phyloP scores from a whole-genome alignment of 768 basidiomycete genomes.

The Termitomyces sp. region DNA sequence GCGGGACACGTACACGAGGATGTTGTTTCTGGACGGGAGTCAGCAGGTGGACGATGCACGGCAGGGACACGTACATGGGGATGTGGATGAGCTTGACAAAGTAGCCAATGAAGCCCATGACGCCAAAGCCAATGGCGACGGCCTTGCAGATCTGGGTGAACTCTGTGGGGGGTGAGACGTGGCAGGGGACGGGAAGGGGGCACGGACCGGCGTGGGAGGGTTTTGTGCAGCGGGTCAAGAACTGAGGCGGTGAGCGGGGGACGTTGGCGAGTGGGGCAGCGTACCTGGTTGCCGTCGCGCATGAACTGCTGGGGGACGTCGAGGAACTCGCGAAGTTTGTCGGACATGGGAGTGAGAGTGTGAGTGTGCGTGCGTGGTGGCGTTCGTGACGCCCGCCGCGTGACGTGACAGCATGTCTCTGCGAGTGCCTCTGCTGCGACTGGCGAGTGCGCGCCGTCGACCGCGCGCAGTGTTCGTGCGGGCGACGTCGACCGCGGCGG shows the following conservation, averaged over 20 bases:
- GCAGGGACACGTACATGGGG: conserved; percentile 71
- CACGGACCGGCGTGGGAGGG: conserved; percentile 85
- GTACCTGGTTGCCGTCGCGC: conserved; percentile 88
- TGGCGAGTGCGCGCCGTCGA: conserved; percentile 11
- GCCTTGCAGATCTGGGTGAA: conserved; percentile 94
- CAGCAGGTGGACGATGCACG: conserved; percentile 8
- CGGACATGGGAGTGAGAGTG: conserved; percentile 59
- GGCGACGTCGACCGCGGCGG: background rate
- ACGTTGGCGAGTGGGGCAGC: conserved; percentile 3
- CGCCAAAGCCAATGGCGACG: conserved; percentile 93
- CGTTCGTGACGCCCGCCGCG: too few species aligned
- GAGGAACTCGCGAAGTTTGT: conserved; percentile 83
- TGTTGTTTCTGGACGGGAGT: conserved; percentile 71
- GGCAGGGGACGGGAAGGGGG: background rate
- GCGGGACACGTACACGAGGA: conserved; percentile 77
- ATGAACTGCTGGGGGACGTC: conserved; percentile 91
- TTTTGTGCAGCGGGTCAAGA: conserved; percentile 96
- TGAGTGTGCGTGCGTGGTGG: background rate
- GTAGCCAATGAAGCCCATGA: conserved; percentile 99
- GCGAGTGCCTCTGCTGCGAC: conserved; percentile 26
- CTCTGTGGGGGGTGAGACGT: conserved; percentile 44
- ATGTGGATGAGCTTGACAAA: conserved; percentile 98
- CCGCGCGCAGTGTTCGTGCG: background rate
- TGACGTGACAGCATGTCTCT: too few species aligned
- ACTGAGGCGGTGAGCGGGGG: conserved; percentile 41